Evolutionary conservation across 495 filamentous ascomycete genomes (phyloP), one percentile per base, ranked within the genome.

Genomic region (Ascodesmis nigricans): DNA sequence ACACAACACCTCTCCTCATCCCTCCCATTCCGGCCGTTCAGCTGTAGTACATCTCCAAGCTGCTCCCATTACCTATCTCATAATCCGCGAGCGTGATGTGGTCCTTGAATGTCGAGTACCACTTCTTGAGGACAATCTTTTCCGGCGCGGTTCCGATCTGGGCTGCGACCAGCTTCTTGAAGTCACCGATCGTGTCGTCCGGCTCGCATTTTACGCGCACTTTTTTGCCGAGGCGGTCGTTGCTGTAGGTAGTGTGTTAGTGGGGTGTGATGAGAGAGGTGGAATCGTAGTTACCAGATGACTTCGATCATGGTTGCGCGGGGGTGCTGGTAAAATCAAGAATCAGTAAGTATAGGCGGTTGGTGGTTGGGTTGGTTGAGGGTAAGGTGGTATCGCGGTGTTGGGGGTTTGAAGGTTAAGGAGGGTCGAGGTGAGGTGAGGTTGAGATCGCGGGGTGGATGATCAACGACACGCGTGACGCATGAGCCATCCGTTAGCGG

Each of bases 241-340:
- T 50, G 35, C 40, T 37, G 24, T 20, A 27, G 24, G 4, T 1
- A 17, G 13, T 38, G 8, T 9, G 20, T 44, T 18, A 16, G 24
- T 18, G 8, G 24, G 14, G 14, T 13, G 29, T 15, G 31, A 30
- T 18, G 16, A 6, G 6, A 8, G 4, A 28, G 5, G 11, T 5
- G 15, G 5, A 21, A 26, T 14, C 4, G 19, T 3, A 29, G 18
- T 22, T 40, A 49, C 46, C 46, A 50, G 38, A 44, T 47, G 17
- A 50, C 30, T 44, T 50, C 46, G 24, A 48, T 50, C 47, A 50
- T 48, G 38, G 29, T 33, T n/a, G n/a, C n/a, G n/a, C n/a, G n/a
- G n/a, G n/a, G n/a, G n/a, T n/a, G n/a, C n/a, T n/a, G n/a, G n/a
- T n/a, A n/a, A n/a, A n/a, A n/a, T n/a, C n/a, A n/a, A n/a, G n/a